Evolutionary conservation across 495 filamentous ascomycete genomes (phyloP), one percentile per base, ranked within the genome.

Genomic region (Penicillium psychrofluorescens): DNA sequence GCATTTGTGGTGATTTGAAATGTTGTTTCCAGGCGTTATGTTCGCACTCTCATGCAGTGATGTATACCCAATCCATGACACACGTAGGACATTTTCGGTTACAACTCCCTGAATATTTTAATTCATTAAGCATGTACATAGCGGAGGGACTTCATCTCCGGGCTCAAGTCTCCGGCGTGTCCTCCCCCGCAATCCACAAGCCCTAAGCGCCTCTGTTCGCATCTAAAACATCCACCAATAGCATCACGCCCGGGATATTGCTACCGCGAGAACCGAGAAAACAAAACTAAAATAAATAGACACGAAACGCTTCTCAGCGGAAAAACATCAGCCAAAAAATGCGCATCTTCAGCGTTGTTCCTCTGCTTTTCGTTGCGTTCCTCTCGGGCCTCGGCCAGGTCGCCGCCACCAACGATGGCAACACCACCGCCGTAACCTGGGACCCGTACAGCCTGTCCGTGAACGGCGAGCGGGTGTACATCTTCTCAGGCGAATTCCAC

Each of bases 401-500:
- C 10, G 35, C 38, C 7, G 50, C 51, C 2, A 56, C 50, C 1
- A 46, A 54, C 37, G 50, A 62, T 44, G 56, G 53, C 27, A 57
- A 59, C 27, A 57, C 56, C 4, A 55, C 54, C 29, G 51, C 48
- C 10, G 57, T 73, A 8, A 58, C 59, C 9, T 75, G 78, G 79
- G 80, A 81, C 38, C 54, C 77, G 22, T 79, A 79, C 48, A 80
- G 78, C 61, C 67, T 80, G 38, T 68, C 64, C 7, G 59, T 81
- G 30, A 76, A 78, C 16, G 77, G 76, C 8, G 64, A 78, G 47
- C 55, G 80, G 13, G 50, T 81, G 8, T 79, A 74, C 41, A 56
- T 82, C 36, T 79, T 74, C 53, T 67, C 77, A 0, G 79, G 75
- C 11, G 77, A 83, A 55, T 74, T 81, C 14, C 77, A 81, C 46